These are phyloP conservation scores for Cubamyces sp. DNA, from an alignment of 768 basidiomycete species.

Conservation along the genomic window DNA sequence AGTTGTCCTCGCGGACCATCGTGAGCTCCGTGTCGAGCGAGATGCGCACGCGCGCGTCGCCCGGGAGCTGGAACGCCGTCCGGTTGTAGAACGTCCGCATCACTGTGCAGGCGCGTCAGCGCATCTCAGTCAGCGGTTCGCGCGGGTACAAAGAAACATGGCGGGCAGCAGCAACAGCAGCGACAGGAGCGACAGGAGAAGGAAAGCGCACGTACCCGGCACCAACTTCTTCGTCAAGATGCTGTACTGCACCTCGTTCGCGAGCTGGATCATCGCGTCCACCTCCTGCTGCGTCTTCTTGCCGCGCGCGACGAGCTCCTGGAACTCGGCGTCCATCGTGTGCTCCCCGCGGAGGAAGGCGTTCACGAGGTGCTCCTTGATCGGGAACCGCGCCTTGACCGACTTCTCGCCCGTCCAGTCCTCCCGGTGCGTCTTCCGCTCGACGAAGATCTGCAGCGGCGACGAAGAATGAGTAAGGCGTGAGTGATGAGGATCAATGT, in stretches of 20 bases:
- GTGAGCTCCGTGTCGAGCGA: conserved; percentile 97
- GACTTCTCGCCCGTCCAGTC: conserved; percentile 99
- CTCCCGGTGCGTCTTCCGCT: conserved; percentile 92
- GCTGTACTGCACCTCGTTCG: conserved; percentile 96
- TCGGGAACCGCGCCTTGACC: conserved; percentile 94
- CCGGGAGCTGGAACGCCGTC: conserved; percentile 98
- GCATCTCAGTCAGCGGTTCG: conserved; percentile 5
- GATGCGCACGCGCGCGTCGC: conserved; percentile 97
- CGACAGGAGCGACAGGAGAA: background rate
- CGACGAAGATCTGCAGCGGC: conserved; percentile 70
- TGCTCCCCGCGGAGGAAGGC: conserved; percentile 89
- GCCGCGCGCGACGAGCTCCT: conserved; percentile 81
- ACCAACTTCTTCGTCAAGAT: conserved; percentile 77
- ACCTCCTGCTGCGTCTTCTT: conserved; percentile 94
- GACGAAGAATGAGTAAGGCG: background rate
- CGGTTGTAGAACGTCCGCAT: conserved; percentile 98
- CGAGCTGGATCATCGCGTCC: conserved; percentile 92
- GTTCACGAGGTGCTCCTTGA: conserved; percentile 93
- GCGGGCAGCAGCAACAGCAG: no score
- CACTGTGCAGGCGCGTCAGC: conserved; percentile 51
- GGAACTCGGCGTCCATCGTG: conserved; percentile 92
- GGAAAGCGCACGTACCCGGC: conserved; percentile 62
- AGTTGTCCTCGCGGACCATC: conserved; percentile 95
- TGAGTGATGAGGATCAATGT: background rate
- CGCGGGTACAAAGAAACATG: no score